A percentile compares a stretch with the other conserved stretches of the same genome.
phyloP scores from a whole-genome alignment of 495 filamentous ascomycete species.

The Penicillium egyptiacum region DNA sequence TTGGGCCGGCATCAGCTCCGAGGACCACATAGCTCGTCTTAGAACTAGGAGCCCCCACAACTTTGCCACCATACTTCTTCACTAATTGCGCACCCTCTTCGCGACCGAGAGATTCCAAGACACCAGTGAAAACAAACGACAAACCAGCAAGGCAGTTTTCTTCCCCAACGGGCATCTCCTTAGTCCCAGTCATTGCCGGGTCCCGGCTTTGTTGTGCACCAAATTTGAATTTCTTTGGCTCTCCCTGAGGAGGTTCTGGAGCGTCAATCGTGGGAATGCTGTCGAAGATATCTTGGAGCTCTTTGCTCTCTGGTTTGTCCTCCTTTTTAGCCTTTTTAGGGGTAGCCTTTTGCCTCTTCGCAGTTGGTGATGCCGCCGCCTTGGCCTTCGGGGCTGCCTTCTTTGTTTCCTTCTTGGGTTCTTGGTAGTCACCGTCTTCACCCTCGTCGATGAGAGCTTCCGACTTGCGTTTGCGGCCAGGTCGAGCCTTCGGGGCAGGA shows the following conservation, averaged over 20 bases:
- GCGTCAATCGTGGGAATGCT: constrained; percentile 77
- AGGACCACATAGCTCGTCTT: constrained; percentile 95
- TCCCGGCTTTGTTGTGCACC: constrained; percentile 54
- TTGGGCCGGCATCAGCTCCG: constrained; percentile 87
- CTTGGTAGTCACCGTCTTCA: constrained; percentile 34
- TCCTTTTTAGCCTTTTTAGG: constrained; percentile 57
- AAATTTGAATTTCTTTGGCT: constrained; percentile 71
- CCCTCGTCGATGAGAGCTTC: constrained; percentile 48
- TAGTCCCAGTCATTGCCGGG: constrained; percentile 60
- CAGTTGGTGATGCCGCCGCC: constrained; percentile 39
- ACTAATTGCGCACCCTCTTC: constrained; percentile 86
- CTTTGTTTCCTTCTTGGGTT: constrained; percentile 37
- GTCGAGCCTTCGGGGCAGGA: constrained; percentile 34
- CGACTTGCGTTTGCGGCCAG: constrained; percentile 58
- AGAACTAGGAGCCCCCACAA: constrained; percentile 77
- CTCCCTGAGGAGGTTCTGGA: constrained; percentile 73
- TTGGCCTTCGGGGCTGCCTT: constrained; percentile 29
- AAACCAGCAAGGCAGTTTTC: constrained; percentile 93
- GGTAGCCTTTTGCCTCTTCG: constrained; percentile 60
- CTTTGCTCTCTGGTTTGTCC: constrained; percentile 59
- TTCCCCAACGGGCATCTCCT: constrained; percentile 76
- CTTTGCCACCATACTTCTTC: constrained; percentile 90
- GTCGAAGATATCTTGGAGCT: constrained; percentile 80
- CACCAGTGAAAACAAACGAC: constrained; percentile 94
- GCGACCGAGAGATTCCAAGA: constrained; percentile 73